Evolutionary conservation across 1,284 basidiomycete species (phyloP).

Genomic region (Sanghuangporus sanghuang): DNA sequence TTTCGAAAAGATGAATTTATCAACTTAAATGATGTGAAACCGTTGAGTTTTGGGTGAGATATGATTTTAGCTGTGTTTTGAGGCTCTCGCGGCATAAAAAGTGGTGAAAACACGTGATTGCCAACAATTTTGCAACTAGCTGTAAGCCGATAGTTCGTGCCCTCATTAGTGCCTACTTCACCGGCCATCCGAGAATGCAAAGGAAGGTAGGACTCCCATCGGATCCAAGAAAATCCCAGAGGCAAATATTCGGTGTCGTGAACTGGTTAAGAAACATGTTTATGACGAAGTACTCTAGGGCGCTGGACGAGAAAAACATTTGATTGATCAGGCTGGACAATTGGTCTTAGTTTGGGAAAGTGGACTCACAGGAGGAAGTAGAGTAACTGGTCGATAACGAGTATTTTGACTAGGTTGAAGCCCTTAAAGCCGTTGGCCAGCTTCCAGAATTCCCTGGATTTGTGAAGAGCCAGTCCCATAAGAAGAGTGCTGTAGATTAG

Average conservation of each 20-base stretch:
- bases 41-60: too few species aligned
- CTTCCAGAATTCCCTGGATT: not conserved
- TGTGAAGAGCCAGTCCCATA: not conserved
- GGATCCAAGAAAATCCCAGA: not conserved
- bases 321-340: not conserved
- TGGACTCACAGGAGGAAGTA: not conserved
- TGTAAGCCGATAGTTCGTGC: constrained; percentile 1
- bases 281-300: not conserved
- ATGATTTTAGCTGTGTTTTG: too few species aligned
- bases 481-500: not conserved
- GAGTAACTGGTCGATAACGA: not conserved
- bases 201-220: constrained; percentile 1
- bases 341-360: not conserved
- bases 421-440: not conserved
- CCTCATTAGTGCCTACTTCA: not conserved
- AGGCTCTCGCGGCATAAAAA: too few species aligned
- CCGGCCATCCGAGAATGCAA: constrained; percentile 5
- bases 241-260: not conserved
- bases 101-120: too few species aligned
- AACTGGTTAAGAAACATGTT: not conserved
- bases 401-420: not conserved
- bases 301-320: not conserved
- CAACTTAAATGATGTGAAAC: too few species aligned
- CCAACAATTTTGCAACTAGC: too few species aligned
- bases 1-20: too few species aligned